These are phyloP conservation scores for Ophiocordyceps camponoti-leonardi DNA, from an alignment of 2,329 filamentous ascomycete genomes.

Conservation along the genomic window DNA sequence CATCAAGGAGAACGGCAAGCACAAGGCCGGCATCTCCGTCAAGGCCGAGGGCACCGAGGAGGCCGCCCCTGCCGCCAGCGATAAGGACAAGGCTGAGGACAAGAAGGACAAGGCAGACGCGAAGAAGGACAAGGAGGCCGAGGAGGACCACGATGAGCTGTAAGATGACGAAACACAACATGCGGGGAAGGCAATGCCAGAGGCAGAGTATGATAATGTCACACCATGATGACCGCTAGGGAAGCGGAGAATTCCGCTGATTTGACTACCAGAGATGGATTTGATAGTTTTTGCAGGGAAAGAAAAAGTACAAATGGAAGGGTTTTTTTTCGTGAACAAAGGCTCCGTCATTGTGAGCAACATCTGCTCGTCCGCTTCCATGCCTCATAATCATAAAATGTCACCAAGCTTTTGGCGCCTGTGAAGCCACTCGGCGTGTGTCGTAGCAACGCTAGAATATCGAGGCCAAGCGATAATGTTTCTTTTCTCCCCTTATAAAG, in stretches of 20 bases:
- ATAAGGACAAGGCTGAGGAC: conserved; percentile 25
- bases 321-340: conserved; percentile 4
- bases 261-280: conserved; percentile 3
- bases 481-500: not conserved
- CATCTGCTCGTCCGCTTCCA: no score
- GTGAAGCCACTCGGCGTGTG: not conserved
- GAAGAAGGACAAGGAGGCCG: conserved; percentile 7
- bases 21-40: conserved; percentile 53
- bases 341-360: no score
- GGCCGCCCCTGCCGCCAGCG: conserved; percentile 32
- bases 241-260: conserved; percentile 13
- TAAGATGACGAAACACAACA: conserved; percentile 23
- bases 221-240: conserved; percentile 13
- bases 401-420: no score
- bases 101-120: conserved; percentile 15
- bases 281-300: conserved; percentile 10
- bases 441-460: not conserved
- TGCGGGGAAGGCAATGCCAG: not conserved
- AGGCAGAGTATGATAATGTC: conserved; percentile 6
- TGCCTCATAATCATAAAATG: no score
- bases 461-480: not conserved
- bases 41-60: conserved; percentile 38
- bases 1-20: conserved; percentile 87
- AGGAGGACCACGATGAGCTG: conserved; percentile 54
- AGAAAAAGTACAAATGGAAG: not conserved